A percentile compares a stretch with the other conserved stretches of the same genome.
Conservation (phyloP, 2,329 filamentous ascomycete genomes). For the Colletotrichum endophyticum region DNA sequence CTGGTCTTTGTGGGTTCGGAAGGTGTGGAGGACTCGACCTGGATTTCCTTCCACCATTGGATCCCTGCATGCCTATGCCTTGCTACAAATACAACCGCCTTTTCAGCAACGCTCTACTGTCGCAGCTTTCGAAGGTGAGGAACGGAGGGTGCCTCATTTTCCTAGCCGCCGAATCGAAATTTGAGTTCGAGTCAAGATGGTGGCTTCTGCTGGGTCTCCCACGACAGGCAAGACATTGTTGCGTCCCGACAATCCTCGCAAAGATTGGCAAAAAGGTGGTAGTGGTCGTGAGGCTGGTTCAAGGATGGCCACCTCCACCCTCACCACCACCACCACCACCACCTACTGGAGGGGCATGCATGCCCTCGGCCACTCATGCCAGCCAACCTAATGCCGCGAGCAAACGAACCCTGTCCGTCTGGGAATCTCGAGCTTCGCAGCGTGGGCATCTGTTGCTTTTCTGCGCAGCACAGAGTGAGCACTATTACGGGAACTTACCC, state of each 20-base stretch:
- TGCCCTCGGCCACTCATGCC: neutral
- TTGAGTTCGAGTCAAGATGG: neutral
- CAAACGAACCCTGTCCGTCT: neutral
- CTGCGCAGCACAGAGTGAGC: neutral
- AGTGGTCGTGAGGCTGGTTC: neutral
- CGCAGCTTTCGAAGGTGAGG: neutral
- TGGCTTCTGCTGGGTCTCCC: neutral
- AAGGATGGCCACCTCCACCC: neutral
- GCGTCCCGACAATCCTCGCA: neutral
- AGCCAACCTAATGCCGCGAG: neutral
- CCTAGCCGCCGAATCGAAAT: neutral
- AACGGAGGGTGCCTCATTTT: neutral
- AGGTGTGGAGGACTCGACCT: neutral
- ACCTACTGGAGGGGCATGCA: neutral
- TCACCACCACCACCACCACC: neutral
- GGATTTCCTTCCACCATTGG: neutral
- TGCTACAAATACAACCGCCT: neutral
- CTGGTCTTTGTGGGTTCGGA: neutral
- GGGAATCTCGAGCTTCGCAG: neutral
- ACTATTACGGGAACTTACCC: neutral
- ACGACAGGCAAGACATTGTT: neutral
- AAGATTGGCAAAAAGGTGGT: neutral
- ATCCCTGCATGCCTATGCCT: neutral
- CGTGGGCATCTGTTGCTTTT: neutral
- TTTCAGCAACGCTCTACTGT: neutral